Conservation (phyloP, 257 asterid species). For the Nicotiana attenuata region DNA sequence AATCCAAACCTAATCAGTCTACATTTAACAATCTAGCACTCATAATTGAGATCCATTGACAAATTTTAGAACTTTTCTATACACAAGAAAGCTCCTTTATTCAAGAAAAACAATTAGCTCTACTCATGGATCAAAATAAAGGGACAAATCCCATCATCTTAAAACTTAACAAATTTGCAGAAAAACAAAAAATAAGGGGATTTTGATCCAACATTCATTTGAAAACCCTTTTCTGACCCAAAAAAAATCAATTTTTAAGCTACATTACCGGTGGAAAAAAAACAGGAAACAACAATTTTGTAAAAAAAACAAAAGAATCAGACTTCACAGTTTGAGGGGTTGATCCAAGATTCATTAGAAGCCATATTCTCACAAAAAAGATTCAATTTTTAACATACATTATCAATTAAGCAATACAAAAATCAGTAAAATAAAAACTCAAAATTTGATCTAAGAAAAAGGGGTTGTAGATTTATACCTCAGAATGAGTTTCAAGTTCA, state of each 20-base stretch:
- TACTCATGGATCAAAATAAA: background rate
- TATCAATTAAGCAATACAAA: background rate
- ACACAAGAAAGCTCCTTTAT: background rate
- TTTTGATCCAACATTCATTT: background rate
- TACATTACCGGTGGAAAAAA: too few species aligned
- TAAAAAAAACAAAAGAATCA: too few species aligned
- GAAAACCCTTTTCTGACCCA: too few species aligned
- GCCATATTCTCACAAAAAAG: background rate
- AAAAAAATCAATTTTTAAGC: too few species aligned
- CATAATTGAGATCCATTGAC: background rate
- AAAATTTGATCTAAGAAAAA: background rate
- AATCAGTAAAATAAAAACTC: background rate
- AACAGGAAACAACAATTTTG: too few species aligned
- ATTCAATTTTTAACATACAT: background rate
- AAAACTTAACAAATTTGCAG: background rate
- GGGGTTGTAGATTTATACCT: constrained; percentile 25
- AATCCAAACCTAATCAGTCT: background rate
- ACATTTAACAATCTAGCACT: background rate
- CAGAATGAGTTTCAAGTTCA: constrained; percentile 47
- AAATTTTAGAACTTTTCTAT: background rate
- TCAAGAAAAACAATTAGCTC: background rate
- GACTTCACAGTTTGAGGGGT: background rate
- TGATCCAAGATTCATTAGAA: background rate
- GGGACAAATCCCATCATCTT: background rate
- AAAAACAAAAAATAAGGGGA: background rate